These are phyloP conservation scores for Aspergillus luchuensis DNA, from an alignment of 2,329 filamentous ascomycete genomes.

Conservation along the genomic window DNA sequence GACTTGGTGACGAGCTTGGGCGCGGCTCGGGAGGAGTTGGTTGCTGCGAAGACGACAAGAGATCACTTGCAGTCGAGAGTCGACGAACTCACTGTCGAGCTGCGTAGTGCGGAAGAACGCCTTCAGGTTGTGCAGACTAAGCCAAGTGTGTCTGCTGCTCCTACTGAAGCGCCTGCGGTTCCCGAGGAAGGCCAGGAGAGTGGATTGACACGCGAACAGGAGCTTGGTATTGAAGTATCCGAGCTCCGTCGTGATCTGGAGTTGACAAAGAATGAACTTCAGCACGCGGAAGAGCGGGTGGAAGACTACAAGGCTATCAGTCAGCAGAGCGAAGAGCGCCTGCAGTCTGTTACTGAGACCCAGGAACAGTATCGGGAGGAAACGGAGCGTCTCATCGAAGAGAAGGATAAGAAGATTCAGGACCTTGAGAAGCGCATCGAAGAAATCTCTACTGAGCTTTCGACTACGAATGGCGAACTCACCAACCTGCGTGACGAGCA, in stretches of 20 bases:
- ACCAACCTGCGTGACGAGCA: slow-evolving; percentile 78
- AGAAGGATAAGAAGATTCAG: slow-evolving; percentile 77
- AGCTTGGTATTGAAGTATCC: slow-evolving; percentile 78
- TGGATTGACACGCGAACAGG: slow-evolving; percentile 69
- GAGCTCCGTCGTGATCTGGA: slow-evolving; percentile 88
- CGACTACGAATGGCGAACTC: slow-evolving; percentile 78
- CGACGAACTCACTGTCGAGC: slow-evolving; percentile 83
- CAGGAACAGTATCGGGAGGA: slow-evolving; percentile 88
- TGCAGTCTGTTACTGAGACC: slow-evolving; percentile 75
- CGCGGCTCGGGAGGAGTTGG: slow-evolving; percentile 80
- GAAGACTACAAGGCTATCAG: slow-evolving; percentile 89
- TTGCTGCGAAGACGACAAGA: slow-evolving; percentile 79
- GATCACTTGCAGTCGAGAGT: slow-evolving; percentile 88
- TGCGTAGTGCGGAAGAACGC: slow-evolving; percentile 87
- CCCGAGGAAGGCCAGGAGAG: slow-evolving; percentile 55
- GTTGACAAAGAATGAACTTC: slow-evolving; percentile 74
- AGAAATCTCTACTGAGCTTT: slow-evolving; percentile 79
- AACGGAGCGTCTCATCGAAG: slow-evolving; percentile 71
- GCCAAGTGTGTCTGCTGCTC: slow-evolving; percentile 63
- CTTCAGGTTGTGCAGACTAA: slow-evolving; percentile 79
- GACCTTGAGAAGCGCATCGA: slow-evolving; percentile 82
- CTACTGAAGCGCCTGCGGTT: slow-evolving; percentile 41
- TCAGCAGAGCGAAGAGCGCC: slow-evolving; percentile 81
- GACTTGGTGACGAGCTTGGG: slow-evolving; percentile 80
- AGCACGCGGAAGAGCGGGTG: slow-evolving; percentile 75